Conservation (phyloP, 805 yeast genomes). For the Starmerella apis region DNA sequence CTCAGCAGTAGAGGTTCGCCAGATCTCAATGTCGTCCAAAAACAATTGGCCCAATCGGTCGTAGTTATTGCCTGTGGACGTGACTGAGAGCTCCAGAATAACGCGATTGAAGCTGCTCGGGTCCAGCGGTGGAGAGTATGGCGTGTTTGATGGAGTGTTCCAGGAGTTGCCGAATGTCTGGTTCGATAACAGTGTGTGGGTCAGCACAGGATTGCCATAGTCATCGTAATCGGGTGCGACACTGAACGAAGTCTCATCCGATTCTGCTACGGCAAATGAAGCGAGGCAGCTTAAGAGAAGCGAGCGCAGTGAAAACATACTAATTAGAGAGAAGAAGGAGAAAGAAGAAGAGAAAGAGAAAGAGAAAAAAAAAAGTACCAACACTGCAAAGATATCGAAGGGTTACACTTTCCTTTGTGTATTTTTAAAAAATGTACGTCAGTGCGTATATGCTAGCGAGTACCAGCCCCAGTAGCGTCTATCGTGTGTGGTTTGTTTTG, state of each 20-base stretch:
- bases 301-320: background rate
- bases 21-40: constrained; percentile 48
- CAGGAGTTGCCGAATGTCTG: constrained; percentile 32
- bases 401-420: background rate
- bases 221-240: constrained; percentile 11
- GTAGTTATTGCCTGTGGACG: constrained; percentile 33
- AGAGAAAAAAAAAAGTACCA: background rate
- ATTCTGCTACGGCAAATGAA: background rate
- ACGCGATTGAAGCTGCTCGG: constrained; percentile 32
- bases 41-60: constrained; percentile 34
- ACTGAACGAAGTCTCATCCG: constrained; percentile 16
- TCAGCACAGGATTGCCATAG: constrained; percentile 13
- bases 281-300: background rate
- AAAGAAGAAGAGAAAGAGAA: too few relatives aligned
- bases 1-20: constrained; percentile 82
- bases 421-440: background rate
- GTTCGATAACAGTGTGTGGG: constrained; percentile 19
- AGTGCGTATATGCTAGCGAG: constrained; percentile 1
- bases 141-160: constrained; percentile 28
- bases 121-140: constrained; percentile 29
- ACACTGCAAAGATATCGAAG: background rate
- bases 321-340: background rate
- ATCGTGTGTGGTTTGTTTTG: background rate
- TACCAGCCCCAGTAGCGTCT: constrained; percentile 4
- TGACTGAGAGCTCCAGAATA: constrained; percentile 29